A percentile compares a stretch with the other conserved stretches of the same genome.
Evolutionary conservation across 2,329 filamentous ascomycete species (phyloP).

Genomic region (Raffaelea arxii): DNA sequence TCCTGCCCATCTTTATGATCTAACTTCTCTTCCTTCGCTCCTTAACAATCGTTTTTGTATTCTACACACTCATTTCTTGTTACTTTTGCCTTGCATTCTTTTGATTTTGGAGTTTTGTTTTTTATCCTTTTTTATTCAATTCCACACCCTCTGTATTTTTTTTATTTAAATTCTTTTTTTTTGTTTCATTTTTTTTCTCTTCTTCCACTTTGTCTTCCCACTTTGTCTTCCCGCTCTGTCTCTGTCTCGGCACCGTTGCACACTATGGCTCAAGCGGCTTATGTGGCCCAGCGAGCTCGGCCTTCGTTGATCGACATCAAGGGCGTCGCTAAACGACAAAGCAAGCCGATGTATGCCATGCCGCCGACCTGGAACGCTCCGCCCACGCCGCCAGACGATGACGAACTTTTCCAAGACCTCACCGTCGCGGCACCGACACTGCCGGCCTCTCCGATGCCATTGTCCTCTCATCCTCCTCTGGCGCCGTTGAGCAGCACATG

Average conservation of each 20-base stretch:
- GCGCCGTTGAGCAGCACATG: background rate
- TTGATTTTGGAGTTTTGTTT: background rate
- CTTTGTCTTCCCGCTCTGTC: background rate
- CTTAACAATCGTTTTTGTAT: no score
- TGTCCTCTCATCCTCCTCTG: background rate
- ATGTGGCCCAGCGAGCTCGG: background rate
- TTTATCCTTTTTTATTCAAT: background rate
- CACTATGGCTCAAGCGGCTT: background rate
- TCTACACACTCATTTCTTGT: background rate
- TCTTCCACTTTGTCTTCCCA: background rate
- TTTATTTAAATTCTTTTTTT: background rate
- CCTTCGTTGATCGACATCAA: background rate
- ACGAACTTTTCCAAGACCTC: background rate
- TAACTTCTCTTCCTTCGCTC: no score
- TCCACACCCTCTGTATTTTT: background rate
- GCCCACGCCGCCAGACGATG: background rate
- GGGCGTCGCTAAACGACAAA: background rate
- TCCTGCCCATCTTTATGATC: no score
- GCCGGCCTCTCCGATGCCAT: background rate
- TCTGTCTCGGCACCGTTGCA: background rate
- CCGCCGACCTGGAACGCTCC: background rate
- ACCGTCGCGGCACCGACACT: background rate
- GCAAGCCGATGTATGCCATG: background rate
- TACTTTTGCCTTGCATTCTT: no score
- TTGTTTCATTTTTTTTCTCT: background rate